Base-by-base conservation (phyloP, 179 eudicot species). In the Dionaea muscipula region DNA sequence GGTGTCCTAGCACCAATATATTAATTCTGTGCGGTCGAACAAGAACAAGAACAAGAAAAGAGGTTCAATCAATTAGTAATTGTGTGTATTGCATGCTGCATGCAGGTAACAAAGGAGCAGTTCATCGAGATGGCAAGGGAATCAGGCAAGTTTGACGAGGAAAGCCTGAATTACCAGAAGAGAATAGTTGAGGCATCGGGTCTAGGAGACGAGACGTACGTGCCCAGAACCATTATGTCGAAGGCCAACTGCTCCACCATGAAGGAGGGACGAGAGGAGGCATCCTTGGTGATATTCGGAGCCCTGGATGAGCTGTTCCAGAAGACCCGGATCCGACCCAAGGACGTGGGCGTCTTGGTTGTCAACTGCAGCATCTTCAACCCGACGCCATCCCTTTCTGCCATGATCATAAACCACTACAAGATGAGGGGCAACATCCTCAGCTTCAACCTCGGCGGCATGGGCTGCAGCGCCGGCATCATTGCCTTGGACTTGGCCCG, bases 311-410 rank as follows among this genome's bases (percentile, higher is more conserved):
- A 91, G 71, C 82, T 91, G 1, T 91, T 91, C 23, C 83, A 87
- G 60, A 87, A 82, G 60, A 80, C 94, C 0, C 15, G 66, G 5
- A 70, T 87, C 23, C 72, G 85, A 0, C 81, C 98, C 0, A 91
- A 91, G 44, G 98, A 91, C 51, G 75, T 91, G 0, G 98, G 98
- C 0, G 63, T 91, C n/a, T 78, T 91, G 14, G 98, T 91, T 2
- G 94, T 91, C 16, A 91, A 91, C 62, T 91, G 98, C 79, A 91
- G 98, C 75, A 78, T 84, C 10, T 91, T 91, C 72, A 91, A 87
- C 75, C 98, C 98, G 0, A 91, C 95, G 1, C 98, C 98, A 0
- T 91, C 98, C 0, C 77, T 91, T 0, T 91, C 98, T 0, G 94
- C 98, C 41, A 91, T 91, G 98, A 77, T 91, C 25, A 87, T 91